Percentiles rank a stretch among this genome's conserved stretches.
Conservation (phyloP, 2,329 filamentous ascomycete genomes). For the Capronia coronata region DNA sequence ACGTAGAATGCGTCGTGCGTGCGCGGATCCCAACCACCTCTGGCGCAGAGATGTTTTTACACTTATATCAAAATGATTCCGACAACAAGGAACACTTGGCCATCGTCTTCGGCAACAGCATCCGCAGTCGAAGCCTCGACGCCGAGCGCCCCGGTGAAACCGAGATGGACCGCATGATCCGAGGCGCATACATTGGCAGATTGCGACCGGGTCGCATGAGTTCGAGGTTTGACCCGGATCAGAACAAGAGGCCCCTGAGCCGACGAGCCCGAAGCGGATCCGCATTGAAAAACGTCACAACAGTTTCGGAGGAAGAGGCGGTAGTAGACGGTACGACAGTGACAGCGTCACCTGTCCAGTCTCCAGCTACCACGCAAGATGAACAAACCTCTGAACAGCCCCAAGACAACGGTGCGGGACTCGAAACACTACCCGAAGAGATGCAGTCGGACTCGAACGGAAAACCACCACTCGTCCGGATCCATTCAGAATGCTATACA, state of each 20-base stretch:
- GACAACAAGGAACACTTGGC: constrained; percentile 95
- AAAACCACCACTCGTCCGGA: constrained; percentile 70
- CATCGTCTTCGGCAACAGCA: constrained; percentile 87
- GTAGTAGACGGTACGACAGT: constrained; percentile 3
- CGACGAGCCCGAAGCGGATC: constrained; percentile 17
- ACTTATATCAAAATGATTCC: constrained; percentile 85
- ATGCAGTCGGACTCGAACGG: neutral
- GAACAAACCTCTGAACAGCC: constrained; percentile 12
- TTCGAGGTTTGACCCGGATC: constrained; percentile 53
- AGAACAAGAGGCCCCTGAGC: constrained; percentile 8
- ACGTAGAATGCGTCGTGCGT: constrained; percentile 88
- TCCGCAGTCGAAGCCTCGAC: constrained; percentile 61
- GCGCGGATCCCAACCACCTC: constrained; percentile 88
- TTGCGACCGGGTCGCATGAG: constrained; percentile 77
- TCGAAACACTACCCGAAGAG: constrained; percentile 11
- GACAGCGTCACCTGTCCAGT: constrained; percentile 4
- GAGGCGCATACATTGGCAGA: constrained; percentile 84
- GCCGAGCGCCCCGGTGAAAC: constrained; percentile 42
- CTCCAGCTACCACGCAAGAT: constrained; percentile 6
- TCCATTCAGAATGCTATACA: constrained; percentile 97
- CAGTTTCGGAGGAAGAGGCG: constrained; percentile 23
- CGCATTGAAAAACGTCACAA: constrained; percentile 30
- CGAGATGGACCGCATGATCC: constrained; percentile 67
- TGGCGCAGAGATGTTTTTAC: constrained; percentile 93
- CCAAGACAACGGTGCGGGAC: constrained; percentile 4